Evolutionary conservation across 345 rosid species (phyloP).

Genomic region (Salix exigua): DNA sequence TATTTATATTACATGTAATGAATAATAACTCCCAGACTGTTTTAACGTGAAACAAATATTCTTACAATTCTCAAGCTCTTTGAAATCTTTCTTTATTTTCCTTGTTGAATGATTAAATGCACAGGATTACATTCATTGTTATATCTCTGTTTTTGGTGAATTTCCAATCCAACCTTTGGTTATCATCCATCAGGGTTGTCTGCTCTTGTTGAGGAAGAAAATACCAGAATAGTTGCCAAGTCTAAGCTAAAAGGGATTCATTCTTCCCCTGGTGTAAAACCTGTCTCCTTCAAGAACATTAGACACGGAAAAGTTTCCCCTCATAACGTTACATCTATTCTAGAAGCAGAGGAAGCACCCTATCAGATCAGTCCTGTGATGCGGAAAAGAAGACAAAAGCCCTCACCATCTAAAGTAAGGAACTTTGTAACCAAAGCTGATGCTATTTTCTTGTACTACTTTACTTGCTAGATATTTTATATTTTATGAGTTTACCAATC

Average conservation of each 20-base stretch:
- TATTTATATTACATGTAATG: background rate
- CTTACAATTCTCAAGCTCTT: background rate
- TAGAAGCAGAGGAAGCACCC: constrained; percentile 40
- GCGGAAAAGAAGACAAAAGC: constrained; percentile 55
- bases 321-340: constrained; percentile 29
- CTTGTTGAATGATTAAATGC: background rate
- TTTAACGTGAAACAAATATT: background rate
- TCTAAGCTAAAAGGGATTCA: constrained; percentile 43
- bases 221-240: constrained; percentile 34
- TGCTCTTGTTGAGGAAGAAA: constrained; percentile 47
- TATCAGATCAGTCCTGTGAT: constrained; percentile 38
- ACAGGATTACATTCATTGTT: background rate
- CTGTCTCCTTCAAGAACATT: constrained; percentile 28
- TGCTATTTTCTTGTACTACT: constrained; percentile 8
- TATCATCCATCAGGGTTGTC: constrained; percentile 46
- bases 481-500: constrained; percentile 24
- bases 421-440: constrained; percentile 9
- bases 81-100: background rate
- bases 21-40: background rate
- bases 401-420: constrained; percentile 53
- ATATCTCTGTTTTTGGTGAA: constrained; percentile 1
- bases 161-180: constrained; percentile 16
- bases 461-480: constrained; percentile 1
- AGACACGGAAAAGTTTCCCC: constrained; percentile 38
- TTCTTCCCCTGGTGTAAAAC: constrained; percentile 42